Percentiles rank a stretch among this genome's conserved stretches.
These are phyloP conservation scores for Spergularia marina DNA, from an alignment of 148 eudicot genomes.

Conservation along the genomic window DNA sequence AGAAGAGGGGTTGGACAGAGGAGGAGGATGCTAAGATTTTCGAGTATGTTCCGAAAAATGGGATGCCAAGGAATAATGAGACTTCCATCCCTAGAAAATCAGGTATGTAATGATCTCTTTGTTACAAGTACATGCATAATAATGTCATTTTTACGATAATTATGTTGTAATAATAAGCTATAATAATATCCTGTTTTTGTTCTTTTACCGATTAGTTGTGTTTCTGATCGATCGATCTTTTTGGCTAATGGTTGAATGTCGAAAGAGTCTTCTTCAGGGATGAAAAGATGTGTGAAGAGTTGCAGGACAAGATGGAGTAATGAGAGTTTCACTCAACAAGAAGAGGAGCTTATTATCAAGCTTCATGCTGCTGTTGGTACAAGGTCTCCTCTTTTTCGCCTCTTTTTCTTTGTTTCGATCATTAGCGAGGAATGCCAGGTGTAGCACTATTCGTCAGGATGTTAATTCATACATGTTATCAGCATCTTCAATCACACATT, in stretches of 20 bases:
- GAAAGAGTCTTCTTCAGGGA: constrained; percentile 32
- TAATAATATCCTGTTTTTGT: too few species aligned
- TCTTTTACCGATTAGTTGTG: too few species aligned
- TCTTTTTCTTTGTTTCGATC: background rate
- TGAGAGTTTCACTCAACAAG: constrained; percentile 64
- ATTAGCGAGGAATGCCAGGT: too few species aligned
- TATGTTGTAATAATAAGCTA: too few species aligned
- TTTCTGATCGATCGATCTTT: background rate
- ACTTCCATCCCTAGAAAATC: constrained; percentile 39
- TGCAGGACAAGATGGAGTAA: constrained; percentile 45
- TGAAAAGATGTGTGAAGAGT: constrained; percentile 66
- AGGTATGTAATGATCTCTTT: constrained; percentile 28
- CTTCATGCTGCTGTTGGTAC: constrained; percentile 86
- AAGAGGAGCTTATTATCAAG: constrained; percentile 74
- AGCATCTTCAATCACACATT: too few species aligned
- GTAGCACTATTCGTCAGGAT: too few species aligned
- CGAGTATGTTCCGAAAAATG: constrained; percentile 33
- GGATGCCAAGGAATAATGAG: constrained; percentile 32
- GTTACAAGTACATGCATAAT: too few species aligned
- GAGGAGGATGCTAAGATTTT: constrained; percentile 40
- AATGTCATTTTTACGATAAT: too few species aligned
- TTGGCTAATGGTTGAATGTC: constrained; percentile 10
- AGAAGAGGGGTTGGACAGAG: constrained; percentile 38
- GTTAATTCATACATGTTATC: too few species aligned
- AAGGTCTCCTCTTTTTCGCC: constrained; percentile 39